phyloP scores from a whole-genome alignment of 805 yeast species.

The Wickerhamiella sorbophila region DNA sequence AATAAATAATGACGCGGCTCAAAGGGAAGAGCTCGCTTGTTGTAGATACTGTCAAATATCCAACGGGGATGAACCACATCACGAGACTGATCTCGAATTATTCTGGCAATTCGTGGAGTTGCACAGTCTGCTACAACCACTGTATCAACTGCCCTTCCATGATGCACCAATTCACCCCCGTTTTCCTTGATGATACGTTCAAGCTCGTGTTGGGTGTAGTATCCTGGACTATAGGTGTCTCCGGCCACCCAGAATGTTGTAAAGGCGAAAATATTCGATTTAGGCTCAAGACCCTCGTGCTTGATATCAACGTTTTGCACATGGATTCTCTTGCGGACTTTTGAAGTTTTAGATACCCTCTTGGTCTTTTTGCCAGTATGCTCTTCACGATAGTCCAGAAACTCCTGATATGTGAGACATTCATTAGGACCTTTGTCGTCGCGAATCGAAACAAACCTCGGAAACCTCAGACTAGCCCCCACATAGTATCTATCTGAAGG shows the following conservation, averaged over 20 bases:
- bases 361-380: conserved; percentile 16
- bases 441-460: conserved; percentile 54
- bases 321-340: conserved; percentile 5
- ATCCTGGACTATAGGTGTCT: conserved; percentile 17
- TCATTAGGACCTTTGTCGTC: conserved; percentile 50
- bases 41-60: conserved; percentile 51
- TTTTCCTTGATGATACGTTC: conserved; percentile 16
- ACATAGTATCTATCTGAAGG: conserved; percentile 40
- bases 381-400: conserved; percentile 25
- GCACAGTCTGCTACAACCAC: conserved; percentile 17
- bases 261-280: conserved; percentile 13
- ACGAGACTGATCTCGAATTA: conserved; percentile 22
- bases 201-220: conserved; percentile 14
- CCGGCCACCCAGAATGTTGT: conserved; percentile 17
- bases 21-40: conserved; percentile 31
- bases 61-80: conserved; percentile 57
- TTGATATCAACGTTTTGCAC: conserved; percentile 2
- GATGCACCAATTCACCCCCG: conserved; percentile 21
- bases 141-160: conserved; percentile 3
- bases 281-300: not conserved
- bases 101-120: conserved; percentile 9
- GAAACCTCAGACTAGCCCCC: conserved; percentile 60
- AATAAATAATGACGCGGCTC: conserved; percentile 46
- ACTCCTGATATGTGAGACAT: conserved; percentile 43
- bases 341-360: not conserved